Evolutionary conservation across 345 rosid species (phyloP).

Genomic region (Brassica incana): DNA sequence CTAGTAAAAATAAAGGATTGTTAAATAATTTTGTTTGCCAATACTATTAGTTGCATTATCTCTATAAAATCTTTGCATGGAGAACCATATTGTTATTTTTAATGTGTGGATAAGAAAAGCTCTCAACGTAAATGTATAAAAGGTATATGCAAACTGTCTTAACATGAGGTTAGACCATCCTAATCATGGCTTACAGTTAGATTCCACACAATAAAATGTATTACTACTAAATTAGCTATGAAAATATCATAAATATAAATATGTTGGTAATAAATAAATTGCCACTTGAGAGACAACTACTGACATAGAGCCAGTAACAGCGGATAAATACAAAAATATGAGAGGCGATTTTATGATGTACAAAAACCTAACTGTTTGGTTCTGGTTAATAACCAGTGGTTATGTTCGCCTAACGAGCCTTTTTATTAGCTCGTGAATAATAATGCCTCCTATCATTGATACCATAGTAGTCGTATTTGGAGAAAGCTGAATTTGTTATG

Average conservation of each 20-base stretch:
- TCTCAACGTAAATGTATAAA: not conserved
- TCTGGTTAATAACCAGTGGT: not conserved
- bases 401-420: not conserved
- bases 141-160: not conserved
- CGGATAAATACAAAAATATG: not conserved
- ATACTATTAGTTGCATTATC: not conserved
- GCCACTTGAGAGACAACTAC: not conserved
- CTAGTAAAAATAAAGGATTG: not conserved
- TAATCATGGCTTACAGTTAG: not conserved
- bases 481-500: not conserved
- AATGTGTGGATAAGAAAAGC: not conserved
- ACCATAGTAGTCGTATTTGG: not conserved
- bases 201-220: not conserved
- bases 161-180: not conserved
- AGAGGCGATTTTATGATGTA: not conserved
- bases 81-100: not conserved
- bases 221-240: not conserved
- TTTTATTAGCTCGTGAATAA: not conserved
- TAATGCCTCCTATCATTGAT: not conserved
- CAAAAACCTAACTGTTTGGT: not conserved
- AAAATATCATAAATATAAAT: not conserved
- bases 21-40: not conserved
- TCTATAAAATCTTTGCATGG: not conserved
- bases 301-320: constrained; percentile 1
- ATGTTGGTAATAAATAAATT: not conserved